A percentile compares a stretch with the other conserved stretches of the same genome.
Conservation (phyloP, 768 basidiomycete genomes). For the Phaffia australis region DNA sequence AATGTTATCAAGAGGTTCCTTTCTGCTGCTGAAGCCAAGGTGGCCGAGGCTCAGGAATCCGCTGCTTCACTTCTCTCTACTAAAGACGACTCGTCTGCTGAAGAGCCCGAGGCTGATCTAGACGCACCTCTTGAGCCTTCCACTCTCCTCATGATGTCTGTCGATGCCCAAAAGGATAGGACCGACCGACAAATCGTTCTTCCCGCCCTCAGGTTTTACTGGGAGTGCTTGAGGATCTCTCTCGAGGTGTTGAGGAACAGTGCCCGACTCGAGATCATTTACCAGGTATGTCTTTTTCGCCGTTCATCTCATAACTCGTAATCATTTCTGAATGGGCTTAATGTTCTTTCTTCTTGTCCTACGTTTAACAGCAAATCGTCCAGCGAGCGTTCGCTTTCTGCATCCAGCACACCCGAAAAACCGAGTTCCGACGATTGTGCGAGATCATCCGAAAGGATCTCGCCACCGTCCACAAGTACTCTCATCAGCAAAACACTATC, state of each 20-base stretch:
- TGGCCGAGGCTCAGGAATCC: conserved; percentile 68
- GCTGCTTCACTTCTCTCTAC: conserved; percentile 15
- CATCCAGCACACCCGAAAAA: conserved; percentile 80
- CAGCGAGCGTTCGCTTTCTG: conserved; percentile 98
- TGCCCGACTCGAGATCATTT: conserved; percentile 78
- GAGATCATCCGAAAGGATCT: conserved; percentile 93
- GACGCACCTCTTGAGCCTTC: conserved; percentile 25
- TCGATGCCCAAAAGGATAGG: conserved; percentile 60
- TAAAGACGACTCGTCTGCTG: conserved; percentile 52
- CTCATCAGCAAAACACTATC: conserved; percentile 85
- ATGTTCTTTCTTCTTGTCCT: background rate
- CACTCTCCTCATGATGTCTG: conserved; percentile 25
- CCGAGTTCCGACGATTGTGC: conserved; percentile 92
- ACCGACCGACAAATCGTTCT: conserved; percentile 91
- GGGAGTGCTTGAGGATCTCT: conserved; percentile 94
- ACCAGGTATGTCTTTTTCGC: conserved; percentile 55
- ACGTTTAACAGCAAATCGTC: conserved; percentile 72
- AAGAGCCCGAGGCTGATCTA: conserved; percentile 52
- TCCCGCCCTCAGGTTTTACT: conserved; percentile 96
- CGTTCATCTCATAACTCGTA: background rate
- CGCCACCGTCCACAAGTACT: conserved; percentile 85
- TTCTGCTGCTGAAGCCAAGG: conserved; percentile 65
- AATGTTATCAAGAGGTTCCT: conserved; percentile 79
- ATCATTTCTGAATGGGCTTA: background rate
- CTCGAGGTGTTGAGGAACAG: conserved; percentile 95